Evolutionary conservation across 2,329 filamentous ascomycete genomes (phyloP).

Genomic region (Coniochaeta sp.): DNA sequence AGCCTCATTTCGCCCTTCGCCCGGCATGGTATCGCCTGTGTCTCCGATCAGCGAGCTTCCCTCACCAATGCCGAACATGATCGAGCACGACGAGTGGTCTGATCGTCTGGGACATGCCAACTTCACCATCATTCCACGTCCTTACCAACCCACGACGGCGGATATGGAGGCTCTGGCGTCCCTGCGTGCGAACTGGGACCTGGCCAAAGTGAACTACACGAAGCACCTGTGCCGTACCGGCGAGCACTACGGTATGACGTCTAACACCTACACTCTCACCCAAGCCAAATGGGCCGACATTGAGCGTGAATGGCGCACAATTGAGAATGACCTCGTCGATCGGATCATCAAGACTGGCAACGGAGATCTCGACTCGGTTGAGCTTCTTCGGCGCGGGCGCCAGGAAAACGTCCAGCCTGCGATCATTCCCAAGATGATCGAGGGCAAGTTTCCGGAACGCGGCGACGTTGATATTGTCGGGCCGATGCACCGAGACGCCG

Average conservation of each 20-base stretch:
- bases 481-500: conserved; percentile 65
- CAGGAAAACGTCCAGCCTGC: conserved; percentile 49
- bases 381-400: conserved; percentile 21
- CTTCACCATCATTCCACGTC: conserved; percentile 78
- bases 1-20: conserved; percentile 61
- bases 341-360: conserved; percentile 34
- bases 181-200: conserved; percentile 73
- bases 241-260: conserved; percentile 85
- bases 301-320: conserved; percentile 64
- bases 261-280: conserved; percentile 78
- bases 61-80: conserved; percentile 54
- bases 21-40: conserved; percentile 55
- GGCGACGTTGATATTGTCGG: conserved; percentile 91
- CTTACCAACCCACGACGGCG: conserved; percentile 61
- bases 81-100: conserved; percentile 74
- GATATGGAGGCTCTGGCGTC: conserved; percentile 51
- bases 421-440: conserved; percentile 60
- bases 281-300: conserved; percentile 83
- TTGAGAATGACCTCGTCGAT: conserved; percentile 58
- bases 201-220: conserved; percentile 77
- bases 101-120: conserved; percentile 85
- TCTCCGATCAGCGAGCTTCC: conserved; percentile 34
- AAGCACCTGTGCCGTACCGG: conserved; percentile 82
- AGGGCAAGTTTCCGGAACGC: conserved; percentile 80
- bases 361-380: conserved; percentile 7